Evolutionary conservation across 2,329 filamentous ascomycete species (phyloP).

Genomic region (Didymellaceae sp.): DNA sequence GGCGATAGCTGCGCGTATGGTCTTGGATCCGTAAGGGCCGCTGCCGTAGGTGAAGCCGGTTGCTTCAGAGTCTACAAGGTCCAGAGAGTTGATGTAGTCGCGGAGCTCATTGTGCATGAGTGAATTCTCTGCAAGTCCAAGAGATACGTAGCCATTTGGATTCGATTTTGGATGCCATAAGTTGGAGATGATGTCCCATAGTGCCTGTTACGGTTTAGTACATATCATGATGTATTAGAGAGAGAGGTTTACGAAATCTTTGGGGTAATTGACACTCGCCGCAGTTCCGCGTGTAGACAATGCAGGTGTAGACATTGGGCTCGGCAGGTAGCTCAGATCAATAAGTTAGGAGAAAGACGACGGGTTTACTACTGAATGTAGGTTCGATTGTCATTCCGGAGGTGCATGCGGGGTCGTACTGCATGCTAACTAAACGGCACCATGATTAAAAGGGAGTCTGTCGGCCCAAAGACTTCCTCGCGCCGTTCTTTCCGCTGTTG

Average conservation of each 20-base stretch:
- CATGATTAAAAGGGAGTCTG: neutral
- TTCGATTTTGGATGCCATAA: conserved; percentile 53
- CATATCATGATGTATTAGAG: neutral
- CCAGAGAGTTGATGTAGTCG: conserved; percentile 51
- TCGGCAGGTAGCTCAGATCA: neutral
- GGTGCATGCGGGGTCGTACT: neutral
- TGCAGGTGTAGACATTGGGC: conserved; percentile 3
- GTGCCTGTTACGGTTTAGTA: neutral
- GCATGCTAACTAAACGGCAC: neutral
- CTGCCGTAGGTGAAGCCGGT: conserved; percentile 52
- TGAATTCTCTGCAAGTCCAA: conserved; percentile 61
- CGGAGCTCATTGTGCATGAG: conserved; percentile 59
- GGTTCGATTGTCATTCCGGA: neutral
- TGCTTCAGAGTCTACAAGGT: conserved; percentile 28
- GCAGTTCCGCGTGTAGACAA: conserved; percentile 7
- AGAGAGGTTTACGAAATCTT: conserved; percentile 1
- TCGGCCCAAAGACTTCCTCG: neutral
- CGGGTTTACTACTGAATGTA: no score
- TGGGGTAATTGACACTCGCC: conserved; percentile 3
- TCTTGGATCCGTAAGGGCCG: conserved; percentile 48
- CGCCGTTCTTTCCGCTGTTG: no score
- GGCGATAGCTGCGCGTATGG: conserved; percentile 41
- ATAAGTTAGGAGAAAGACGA: neutral
- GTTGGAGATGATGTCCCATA: conserved; percentile 52
- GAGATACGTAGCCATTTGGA: conserved; percentile 56